Percentiles rank a stretch among this genome's conserved stretches.
Conservation (phyloP, 192 early-diverging fungal genomes). For the Cetraspora pellucida region DNA sequence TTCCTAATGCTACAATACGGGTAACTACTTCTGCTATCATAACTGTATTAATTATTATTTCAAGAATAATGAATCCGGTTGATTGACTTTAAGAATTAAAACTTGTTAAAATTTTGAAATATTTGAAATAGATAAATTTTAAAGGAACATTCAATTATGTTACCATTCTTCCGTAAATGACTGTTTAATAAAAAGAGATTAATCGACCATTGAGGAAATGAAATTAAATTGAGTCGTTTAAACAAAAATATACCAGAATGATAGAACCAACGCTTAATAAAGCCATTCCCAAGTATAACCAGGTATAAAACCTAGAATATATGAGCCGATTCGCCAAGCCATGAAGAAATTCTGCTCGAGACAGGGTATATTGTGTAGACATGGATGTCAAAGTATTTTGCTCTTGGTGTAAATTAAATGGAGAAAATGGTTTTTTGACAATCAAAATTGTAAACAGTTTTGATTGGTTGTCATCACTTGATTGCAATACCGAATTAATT, state of each 20-base stretch:
- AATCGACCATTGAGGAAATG: not conserved
- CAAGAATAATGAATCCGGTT: conserved; percentile 67
- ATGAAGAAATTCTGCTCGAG: conserved; percentile 52
- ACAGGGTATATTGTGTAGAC: conserved; percentile 53
- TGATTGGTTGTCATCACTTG: no score
- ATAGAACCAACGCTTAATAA: conserved; percentile 55
- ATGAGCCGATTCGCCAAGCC: conserved; percentile 62
- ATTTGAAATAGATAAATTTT: not conserved
- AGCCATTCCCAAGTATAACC: conserved; percentile 55
- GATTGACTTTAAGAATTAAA: conserved; percentile 54
- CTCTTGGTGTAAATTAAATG: no score
- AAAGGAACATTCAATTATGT: not conserved
- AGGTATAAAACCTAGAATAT: conserved; percentile 62
- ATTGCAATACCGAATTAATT: no score
- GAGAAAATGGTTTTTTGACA: no score
- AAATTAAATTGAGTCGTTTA: not conserved
- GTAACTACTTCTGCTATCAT: conserved; percentile 76
- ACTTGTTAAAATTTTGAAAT: not conserved
- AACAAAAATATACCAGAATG: conserved; percentile 42
- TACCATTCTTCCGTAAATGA: conserved; percentile 52
- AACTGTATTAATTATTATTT: conserved; percentile 70
- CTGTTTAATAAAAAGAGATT: not conserved
- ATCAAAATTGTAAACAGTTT: no score
- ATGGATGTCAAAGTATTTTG: not conserved
- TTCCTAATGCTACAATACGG: conserved; percentile 65